Percentiles rank a stretch among this genome's conserved stretches.
Evolutionary conservation across 1,284 basidiomycete genomes (phyloP).

Genomic region (Boletus semigastroideus): DNA sequence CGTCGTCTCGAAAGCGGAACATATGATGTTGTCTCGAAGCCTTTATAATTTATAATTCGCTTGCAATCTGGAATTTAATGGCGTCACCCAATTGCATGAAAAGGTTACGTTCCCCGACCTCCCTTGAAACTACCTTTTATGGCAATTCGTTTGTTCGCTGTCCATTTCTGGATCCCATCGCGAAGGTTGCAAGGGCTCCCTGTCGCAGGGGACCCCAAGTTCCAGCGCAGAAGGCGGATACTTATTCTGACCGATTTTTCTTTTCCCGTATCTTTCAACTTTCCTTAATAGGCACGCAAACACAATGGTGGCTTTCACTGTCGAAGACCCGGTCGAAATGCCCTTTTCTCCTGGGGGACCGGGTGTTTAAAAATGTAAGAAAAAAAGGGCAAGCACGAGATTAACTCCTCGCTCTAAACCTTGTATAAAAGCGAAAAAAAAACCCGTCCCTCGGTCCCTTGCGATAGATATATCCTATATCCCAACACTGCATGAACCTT

Average conservation of each 20-base stretch:
- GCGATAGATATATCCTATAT: no score
- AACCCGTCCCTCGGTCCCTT: constrained; percentile 30
- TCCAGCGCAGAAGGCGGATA: constrained; percentile 34
- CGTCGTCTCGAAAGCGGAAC: constrained; percentile 9
- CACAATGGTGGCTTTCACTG: constrained; percentile 31
- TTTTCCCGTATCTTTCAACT: constrained; percentile 29
- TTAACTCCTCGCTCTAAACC: constrained; percentile 27
- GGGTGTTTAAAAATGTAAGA: constrained; percentile 24
- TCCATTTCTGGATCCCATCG: constrained; percentile 35
- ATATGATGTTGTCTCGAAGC: constrained; percentile 1
- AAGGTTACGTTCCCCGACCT: constrained; percentile 36
- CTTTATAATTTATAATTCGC: constrained; percentile 19
- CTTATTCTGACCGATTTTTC: constrained; percentile 30
- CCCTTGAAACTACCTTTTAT: constrained; percentile 58
- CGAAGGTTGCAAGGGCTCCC: constrained; percentile 25
- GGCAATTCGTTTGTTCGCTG: constrained; percentile 52
- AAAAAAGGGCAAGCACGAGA: constrained; percentile 22
- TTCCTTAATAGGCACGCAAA: constrained; percentile 32
- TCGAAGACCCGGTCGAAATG: constrained; percentile 16
- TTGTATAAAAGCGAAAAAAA: constrained; percentile 29
- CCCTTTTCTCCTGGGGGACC: constrained; percentile 22
- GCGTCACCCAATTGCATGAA: constrained; percentile 34
- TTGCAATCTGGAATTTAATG: constrained; percentile 29
- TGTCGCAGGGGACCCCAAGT: constrained; percentile 30
- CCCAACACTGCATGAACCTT: constrained; percentile 35